Percentiles rank a stretch among this genome's conserved stretches.
phyloP scores from a whole-genome alignment of 495 filamentous ascomycete species.

The Penicillium lividum region DNA sequence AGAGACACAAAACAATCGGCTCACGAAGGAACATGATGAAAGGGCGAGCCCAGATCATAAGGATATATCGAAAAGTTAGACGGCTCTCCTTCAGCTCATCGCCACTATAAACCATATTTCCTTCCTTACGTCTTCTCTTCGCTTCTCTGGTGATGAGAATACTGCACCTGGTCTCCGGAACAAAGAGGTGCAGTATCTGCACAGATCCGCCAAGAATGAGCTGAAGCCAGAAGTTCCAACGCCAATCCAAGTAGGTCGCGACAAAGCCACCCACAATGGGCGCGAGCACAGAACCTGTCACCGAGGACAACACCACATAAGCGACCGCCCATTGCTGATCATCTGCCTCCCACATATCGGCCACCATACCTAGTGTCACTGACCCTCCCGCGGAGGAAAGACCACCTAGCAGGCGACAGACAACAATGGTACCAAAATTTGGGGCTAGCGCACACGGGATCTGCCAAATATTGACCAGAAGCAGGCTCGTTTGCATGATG shows the following conservation, averaged over 20 bases:
- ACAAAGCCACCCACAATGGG: constrained; percentile 81
- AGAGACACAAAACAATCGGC: constrained; percentile 71
- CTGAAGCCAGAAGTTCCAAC: constrained; percentile 81
- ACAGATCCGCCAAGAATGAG: constrained; percentile 71
- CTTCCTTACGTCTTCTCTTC: constrained; percentile 58
- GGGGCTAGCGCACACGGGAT: constrained; percentile 70
- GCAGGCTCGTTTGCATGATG: constrained; percentile 67
- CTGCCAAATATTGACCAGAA: constrained; percentile 75
- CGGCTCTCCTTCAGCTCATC: constrained; percentile 56
- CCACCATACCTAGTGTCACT: constrained; percentile 83
- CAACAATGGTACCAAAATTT: constrained; percentile 67
- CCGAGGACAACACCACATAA: constrained; percentile 75
- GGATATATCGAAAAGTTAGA: constrained; percentile 55
- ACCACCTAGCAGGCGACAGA: constrained; percentile 67
- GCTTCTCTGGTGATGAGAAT: constrained; percentile 69
- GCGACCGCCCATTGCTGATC: constrained; percentile 66
- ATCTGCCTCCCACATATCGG: constrained; percentile 76
- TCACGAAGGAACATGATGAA: constrained; percentile 80
- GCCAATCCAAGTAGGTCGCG: constrained; percentile 63
- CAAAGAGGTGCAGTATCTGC: constrained; percentile 63
- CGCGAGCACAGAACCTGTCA: constrained; percentile 74
- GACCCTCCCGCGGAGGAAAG: constrained; percentile 76
- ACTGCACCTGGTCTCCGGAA: constrained; percentile 68
- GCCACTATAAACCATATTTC: constrained; percentile 61
- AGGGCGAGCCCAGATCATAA: constrained; percentile 66